phyloP scores from a whole-genome alignment of 2,329 filamentous ascomycete species.

The Graphilbum ipis-grandicollis region DNA sequence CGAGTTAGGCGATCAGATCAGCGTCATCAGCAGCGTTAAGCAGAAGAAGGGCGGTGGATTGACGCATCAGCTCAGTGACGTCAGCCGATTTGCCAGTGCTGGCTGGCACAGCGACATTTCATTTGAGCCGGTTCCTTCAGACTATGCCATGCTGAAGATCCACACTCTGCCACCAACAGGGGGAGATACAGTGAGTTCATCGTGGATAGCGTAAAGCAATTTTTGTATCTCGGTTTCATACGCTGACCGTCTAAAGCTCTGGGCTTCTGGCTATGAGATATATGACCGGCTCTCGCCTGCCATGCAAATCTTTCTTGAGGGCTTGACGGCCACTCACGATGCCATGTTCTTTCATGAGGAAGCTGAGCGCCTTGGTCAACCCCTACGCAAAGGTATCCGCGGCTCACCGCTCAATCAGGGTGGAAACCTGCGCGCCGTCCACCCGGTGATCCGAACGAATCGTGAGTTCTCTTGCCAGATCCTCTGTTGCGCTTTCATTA shows the following conservation, averaged over 20 bases:
- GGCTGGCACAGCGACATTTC: slow-evolving; percentile 30
- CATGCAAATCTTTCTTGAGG: slow-evolving; percentile 28
- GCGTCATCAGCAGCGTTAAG: slow-evolving; percentile 37
- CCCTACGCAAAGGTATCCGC: slow-evolving; percentile 16
- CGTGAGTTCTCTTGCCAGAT: slow-evolving; percentile 14
- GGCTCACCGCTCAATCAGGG: slow-evolving; percentile 42
- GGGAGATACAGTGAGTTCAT: too few species aligned
- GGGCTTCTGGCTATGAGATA: slow-evolving; percentile 25
- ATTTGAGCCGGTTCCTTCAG: slow-evolving; percentile 33
- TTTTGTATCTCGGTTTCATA: too few species aligned
- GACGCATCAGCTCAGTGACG: slow-evolving; percentile 31
- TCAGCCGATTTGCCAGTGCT: slow-evolving; percentile 18
- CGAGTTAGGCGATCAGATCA: slow-evolving; percentile 38
- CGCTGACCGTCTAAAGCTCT: too few species aligned
- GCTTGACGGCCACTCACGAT: slow-evolving; percentile 20
- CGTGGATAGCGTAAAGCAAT: too few species aligned
- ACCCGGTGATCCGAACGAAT: slow-evolving; percentile 41
- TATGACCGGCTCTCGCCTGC: slow-evolving; percentile 30
- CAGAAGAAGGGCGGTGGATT: slow-evolving; percentile 30
- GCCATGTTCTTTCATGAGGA: slow-evolving; percentile 32
- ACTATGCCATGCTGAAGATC: slow-evolving; percentile 35
- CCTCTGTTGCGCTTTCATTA: neutral
- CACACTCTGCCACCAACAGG: slow-evolving; percentile 23
- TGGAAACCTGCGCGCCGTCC: slow-evolving; percentile 27
- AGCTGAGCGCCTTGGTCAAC: slow-evolving; percentile 25